Evolutionary conservation across 768 basidiomycete genomes (phyloP).

Genomic region (Pisolithus orientalis): DNA sequence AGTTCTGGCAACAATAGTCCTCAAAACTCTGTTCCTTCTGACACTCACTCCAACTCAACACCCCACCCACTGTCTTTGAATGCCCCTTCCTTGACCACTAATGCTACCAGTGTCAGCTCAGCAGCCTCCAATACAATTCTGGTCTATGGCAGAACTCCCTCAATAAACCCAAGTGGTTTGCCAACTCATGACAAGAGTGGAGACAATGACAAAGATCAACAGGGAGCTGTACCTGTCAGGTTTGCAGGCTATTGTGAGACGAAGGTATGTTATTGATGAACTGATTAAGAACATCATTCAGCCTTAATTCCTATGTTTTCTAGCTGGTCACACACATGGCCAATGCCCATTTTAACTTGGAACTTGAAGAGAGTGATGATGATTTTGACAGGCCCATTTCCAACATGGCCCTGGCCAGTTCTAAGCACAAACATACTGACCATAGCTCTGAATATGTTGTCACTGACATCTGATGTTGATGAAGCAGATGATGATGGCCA

Average conservation of each 20-base stretch:
- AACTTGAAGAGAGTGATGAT: neutral
- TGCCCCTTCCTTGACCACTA: no score
- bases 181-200: no score
- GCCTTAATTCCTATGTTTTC: neutral
- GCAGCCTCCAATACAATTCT: no score
- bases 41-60: no score
- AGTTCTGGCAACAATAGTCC: no score
- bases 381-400: neutral
- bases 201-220: neutral
- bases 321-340: neutral
- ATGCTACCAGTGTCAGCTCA: no score
- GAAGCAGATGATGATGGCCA: neutral
- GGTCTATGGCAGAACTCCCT: no score
- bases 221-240: neutral
- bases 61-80: no score
- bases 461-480: neutral
- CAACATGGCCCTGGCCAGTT: neutral
- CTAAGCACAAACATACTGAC: neutral
- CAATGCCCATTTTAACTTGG: neutral
- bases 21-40: no score
- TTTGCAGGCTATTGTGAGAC: neutral
- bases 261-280: neutral
- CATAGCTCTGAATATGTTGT: neutral
- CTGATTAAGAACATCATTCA: neutral
- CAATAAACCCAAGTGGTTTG: no score